Evolutionary conservation across 176 grass and related monocot species (phyloP), one percentile per base, ranked within the genome.

Genomic region (Zizania latifolia): DNA sequence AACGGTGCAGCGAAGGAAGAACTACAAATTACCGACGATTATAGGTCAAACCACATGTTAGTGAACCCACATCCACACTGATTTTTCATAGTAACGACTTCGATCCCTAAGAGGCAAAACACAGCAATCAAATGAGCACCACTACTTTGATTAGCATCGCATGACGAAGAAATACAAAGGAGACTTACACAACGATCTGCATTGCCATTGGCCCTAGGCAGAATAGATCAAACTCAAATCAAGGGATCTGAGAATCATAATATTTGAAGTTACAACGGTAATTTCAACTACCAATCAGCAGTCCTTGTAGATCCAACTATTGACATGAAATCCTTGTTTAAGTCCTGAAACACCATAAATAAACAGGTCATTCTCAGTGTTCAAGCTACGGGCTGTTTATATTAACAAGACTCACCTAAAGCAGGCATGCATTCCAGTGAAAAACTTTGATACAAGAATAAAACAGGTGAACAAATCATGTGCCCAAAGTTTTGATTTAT

Each of bases 101-200:
- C 19, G 41, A 53, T 66, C 51, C 62, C 74, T 10, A 62, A 32
- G 33, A 40, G 74, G n/a, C 19, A 32, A 73, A 24, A 70, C 62
- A 83, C 51, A 83, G 28, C 34, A 78, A 34, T 44, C 27, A 78
- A 34, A 64, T 24, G 10, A 32, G 31, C 38, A 60, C 16, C n/a
- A 31, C 10, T 65, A 39, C 72, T 82, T 72, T 58, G 29, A 63
- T 59, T 65, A 51, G 32, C 77, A 70, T 41, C n/a, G 35, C 19
- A 35, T 23, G 37, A 16, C n/a, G 3, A 69, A 45, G 24, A 33
- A 56, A 65, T 43, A 58, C 21, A 38, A 22, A 61, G 1, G 27
- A 53, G 53, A 40, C 31, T 43, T 87, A 74, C 68, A 88, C 68
- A 83, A 31, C 53, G 55, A 74, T 68, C 68, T 83, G 62, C 62